These are phyloP conservation scores for Bathelium albidoporum DNA, from an alignment of 495 filamentous ascomycete genomes.

Conservation along the genomic window DNA sequence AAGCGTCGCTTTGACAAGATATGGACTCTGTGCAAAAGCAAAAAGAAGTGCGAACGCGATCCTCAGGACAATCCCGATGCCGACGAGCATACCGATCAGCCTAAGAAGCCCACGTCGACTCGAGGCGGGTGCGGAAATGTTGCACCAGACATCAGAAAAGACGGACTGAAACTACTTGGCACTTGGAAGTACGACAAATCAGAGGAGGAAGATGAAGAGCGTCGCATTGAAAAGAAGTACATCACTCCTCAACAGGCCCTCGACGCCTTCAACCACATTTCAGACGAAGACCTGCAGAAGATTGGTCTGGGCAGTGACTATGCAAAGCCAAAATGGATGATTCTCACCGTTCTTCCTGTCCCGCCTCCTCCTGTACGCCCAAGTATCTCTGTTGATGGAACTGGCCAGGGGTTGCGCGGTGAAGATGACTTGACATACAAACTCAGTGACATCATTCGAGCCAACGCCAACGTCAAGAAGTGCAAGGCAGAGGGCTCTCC, in stretches of 20 bases:
- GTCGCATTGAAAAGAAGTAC: conserved; percentile 62
- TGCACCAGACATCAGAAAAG: conserved; percentile 75
- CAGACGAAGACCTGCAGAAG: conserved; percentile 65
- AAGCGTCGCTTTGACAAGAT: conserved; percentile 87
- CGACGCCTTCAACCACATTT: conserved; percentile 74
- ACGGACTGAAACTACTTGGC: conserved; percentile 71
- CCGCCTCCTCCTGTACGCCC: conserved; percentile 92
- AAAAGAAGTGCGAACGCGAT: conserved; percentile 71
- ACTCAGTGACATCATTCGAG: conserved; percentile 93
- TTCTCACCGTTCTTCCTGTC: conserved; percentile 87
- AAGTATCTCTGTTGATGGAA: conserved; percentile 89
- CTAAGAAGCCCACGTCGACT: conserved; percentile 24
- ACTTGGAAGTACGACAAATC: conserved; percentile 70
- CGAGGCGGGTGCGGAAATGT: conserved; percentile 92
- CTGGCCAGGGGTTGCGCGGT: conserved; percentile 73
- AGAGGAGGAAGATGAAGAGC: conserved; percentile 51
- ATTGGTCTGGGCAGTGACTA: conserved; percentile 89
- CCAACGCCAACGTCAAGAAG: conserved; percentile 85
- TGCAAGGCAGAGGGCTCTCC: conserved; percentile 83
- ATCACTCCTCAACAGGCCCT: conserved; percentile 78
- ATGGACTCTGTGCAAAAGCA: conserved; percentile 79
- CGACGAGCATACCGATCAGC: conserved; percentile 39
- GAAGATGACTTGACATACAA: conserved; percentile 99
- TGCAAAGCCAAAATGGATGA: conserved; percentile 96
- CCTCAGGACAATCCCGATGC: conserved; percentile 53